These are phyloP conservation scores for Aurinia saxatilis DNA, from an alignment of 345 rosid species.

Conservation along the genomic window DNA sequence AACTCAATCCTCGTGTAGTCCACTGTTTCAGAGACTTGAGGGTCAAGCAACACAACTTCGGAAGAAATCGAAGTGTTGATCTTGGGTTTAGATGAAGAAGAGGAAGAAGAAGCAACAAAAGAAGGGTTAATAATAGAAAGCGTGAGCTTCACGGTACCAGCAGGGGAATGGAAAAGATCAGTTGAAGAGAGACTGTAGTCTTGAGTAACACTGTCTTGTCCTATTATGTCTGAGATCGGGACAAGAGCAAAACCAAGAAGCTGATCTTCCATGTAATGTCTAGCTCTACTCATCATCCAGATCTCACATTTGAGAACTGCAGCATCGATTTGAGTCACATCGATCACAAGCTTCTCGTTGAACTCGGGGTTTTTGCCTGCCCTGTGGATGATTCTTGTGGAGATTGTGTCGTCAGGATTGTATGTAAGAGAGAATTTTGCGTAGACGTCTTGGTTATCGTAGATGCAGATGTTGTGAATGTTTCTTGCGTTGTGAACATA, in stretches of 20 bases:
- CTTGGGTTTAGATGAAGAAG: conserved; percentile 17
- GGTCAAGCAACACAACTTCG: conserved; percentile 73
- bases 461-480: conserved; percentile 96
- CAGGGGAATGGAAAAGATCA: conserved; percentile 91
- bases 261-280: conserved; percentile 90
- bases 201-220: conserved; percentile 61
- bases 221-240: conserved; percentile 56
- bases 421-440: conserved; percentile 91
- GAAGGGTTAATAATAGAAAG: conserved; percentile 46
- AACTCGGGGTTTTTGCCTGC: conserved; percentile 93
- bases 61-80: conserved; percentile 64
- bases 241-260: conserved; percentile 83
- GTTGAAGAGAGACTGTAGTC: conserved; percentile 85
- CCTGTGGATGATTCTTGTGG: conserved; percentile 67
- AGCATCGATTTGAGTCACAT: conserved; percentile 55
- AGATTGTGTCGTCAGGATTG: conserved; percentile 74
- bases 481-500: conserved; percentile 86
- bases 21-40: conserved; percentile 41
- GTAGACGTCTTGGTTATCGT: conserved; percentile 91
- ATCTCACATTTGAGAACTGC: conserved; percentile 88
- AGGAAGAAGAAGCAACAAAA: conserved; percentile 4
- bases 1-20: conserved; percentile 88
- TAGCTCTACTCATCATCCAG: conserved; percentile 88
- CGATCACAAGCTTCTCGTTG: conserved; percentile 52
- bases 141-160: conserved; percentile 71